These are phyloP conservation scores for Sporothrix euskadiensis DNA, from an alignment of 2,329 filamentous ascomycete genomes.

Conservation along the genomic window DNA sequence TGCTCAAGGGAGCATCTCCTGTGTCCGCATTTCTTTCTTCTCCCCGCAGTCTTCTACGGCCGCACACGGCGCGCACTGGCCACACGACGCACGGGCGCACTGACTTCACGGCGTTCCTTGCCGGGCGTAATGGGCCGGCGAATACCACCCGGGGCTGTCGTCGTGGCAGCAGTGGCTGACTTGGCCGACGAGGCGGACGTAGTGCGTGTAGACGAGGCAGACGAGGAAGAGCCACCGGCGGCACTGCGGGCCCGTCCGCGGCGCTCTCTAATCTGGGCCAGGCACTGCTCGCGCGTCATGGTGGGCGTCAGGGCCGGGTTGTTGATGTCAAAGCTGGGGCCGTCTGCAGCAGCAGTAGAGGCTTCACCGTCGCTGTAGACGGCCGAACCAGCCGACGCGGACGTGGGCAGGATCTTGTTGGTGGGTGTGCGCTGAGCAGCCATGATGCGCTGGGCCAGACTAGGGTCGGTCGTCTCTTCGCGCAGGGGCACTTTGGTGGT, in stretches of 20 bases:
- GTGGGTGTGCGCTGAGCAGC: conserved; percentile 48
- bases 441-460: conserved; percentile 47
- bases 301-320: conserved; percentile 64
- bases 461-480: conserved; percentile 48
- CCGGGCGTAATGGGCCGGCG: conserved; percentile 32
- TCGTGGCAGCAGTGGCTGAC: not conserved
- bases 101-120: conserved; percentile 31
- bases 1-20: not conserved
- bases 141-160: not conserved
- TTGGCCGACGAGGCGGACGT: not conserved
- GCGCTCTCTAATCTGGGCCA: conserved; percentile 72
- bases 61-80: conserved; percentile 29
- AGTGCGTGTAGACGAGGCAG: conserved; percentile 12
- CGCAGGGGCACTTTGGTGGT: conserved; percentile 55
- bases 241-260: conserved; percentile 70
- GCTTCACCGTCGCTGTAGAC: conserved; percentile 13
- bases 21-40: not conserved
- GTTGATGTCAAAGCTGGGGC: conserved; percentile 53
- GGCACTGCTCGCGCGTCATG: conserved; percentile 71
- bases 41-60: not conserved
- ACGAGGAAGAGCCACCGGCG: conserved; percentile 23
- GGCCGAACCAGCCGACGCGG: not conserved
- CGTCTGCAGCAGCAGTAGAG: conserved; percentile 23
- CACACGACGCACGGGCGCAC: conserved; percentile 30
- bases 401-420: conserved; percentile 25